Conservation (phyloP, 768 basidiomycete species). For the Rhizopogon sp. region DNA sequence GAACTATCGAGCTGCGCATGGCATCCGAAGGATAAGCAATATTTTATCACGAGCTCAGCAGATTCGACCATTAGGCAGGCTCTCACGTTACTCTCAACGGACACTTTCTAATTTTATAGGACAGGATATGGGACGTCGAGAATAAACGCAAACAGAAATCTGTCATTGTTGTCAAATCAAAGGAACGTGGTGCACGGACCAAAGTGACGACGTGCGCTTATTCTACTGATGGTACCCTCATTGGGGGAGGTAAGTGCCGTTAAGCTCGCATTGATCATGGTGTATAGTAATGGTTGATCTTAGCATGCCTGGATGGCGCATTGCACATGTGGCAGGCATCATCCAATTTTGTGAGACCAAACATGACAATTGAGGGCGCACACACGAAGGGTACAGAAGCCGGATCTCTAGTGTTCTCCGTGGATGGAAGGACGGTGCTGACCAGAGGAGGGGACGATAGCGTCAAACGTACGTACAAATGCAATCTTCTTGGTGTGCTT, state of each 20-base stretch:
- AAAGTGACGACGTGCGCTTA: slow-evolving; percentile 86
- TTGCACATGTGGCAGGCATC: slow-evolving; percentile 90
- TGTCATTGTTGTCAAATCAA: slow-evolving; percentile 95
- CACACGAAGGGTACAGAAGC: slow-evolving; percentile 85
- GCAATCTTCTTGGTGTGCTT: background rate
- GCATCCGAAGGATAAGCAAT: slow-evolving; percentile 83
- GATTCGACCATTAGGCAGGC: slow-evolving; percentile 90
- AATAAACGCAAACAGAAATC: slow-evolving; percentile 92
- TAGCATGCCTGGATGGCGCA: slow-evolving; percentile 89
- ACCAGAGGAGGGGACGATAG: slow-evolving; percentile 95
- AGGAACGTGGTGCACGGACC: slow-evolving; percentile 90
- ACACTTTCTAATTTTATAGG: slow-evolving; percentile 2
- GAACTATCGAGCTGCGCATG: slow-evolving; percentile 87
- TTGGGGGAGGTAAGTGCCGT: slow-evolving; percentile 70
- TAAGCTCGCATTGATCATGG: slow-evolving; percentile 7
- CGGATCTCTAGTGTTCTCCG: slow-evolving; percentile 82
- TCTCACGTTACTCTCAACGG: background rate
- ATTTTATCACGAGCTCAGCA: slow-evolving; percentile 90
- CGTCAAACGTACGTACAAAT: slow-evolving; percentile 75
- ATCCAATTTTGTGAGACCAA: slow-evolving; percentile 92
- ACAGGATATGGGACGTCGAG: slow-evolving; percentile 91
- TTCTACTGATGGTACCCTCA: slow-evolving; percentile 83
- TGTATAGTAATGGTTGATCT: slow-evolving; percentile 6
- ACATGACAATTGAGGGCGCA: slow-evolving; percentile 79
- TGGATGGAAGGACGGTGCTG: slow-evolving; percentile 80